Conservation (phyloP, 2,329 filamentous ascomycete genomes). For the Cladophialophora chaetospira region DNA sequence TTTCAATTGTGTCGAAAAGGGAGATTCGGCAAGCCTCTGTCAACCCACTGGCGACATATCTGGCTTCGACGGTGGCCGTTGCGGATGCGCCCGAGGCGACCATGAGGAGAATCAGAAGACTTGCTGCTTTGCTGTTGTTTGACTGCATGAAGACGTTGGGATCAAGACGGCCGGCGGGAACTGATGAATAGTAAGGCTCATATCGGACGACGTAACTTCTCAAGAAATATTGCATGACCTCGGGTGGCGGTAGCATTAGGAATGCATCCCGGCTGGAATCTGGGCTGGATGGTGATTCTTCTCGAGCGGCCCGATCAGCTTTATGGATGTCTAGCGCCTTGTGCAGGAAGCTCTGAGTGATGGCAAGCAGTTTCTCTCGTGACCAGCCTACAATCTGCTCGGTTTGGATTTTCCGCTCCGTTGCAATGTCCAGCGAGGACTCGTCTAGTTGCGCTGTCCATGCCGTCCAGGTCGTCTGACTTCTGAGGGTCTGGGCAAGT, state of each 20-base stretch:
- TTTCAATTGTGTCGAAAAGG: constrained; percentile 71
- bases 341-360: constrained; percentile 69
- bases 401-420: constrained; percentile 50
- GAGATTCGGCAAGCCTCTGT: constrained; percentile 73
- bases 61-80: constrained; percentile 66
- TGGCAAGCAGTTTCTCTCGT: constrained; percentile 70
- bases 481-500: constrained; percentile 53
- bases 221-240: constrained; percentile 68
- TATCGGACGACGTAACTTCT: constrained; percentile 67
- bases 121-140: constrained; percentile 65
- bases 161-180: constrained; percentile 62
- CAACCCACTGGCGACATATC: constrained; percentile 66
- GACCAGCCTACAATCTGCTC: constrained; percentile 57
- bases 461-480: constrained; percentile 54
- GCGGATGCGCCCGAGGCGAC: constrained; percentile 69
- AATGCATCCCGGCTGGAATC: constrained; percentile 57
- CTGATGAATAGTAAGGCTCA: constrained; percentile 66
- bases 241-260: constrained; percentile 65
- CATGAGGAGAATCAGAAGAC: constrained; percentile 69
- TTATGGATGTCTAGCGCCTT: constrained; percentile 69
- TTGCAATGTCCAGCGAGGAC: constrained; percentile 44
- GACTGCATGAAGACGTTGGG: constrained; percentile 66
- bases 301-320: constrained; percentile 40
- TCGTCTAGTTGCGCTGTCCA: constrained; percentile 55
- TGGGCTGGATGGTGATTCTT: constrained; percentile 40